Conservation (phyloP, 208 protist species). For the Crithidia sp. region DNA sequence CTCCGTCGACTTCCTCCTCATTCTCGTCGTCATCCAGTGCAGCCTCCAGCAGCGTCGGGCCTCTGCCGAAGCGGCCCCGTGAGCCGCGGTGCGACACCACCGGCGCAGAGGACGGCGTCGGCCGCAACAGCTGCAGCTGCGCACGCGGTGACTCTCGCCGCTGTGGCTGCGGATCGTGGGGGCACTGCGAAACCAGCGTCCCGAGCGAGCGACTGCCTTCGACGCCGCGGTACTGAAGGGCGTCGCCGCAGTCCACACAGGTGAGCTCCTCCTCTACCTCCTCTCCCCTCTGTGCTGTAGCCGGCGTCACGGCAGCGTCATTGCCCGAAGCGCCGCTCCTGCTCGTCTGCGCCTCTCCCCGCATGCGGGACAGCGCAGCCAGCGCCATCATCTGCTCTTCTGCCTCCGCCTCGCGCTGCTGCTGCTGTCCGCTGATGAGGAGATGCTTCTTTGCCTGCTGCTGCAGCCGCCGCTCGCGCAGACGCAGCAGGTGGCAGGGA, state of each 20-base stretch:
- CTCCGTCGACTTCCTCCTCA: background rate
- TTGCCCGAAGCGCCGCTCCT: too few relatives aligned
- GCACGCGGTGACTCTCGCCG: background rate
- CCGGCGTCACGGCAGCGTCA: too few relatives aligned
- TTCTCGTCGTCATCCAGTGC: slow-evolving; percentile 12
- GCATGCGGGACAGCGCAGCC: slow-evolving; percentile 4
- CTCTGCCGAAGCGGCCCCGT: slow-evolving; percentile 7
- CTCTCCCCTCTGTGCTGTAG: background rate
- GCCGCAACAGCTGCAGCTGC: background rate
- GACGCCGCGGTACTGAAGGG: background rate
- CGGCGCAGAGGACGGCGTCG: slow-evolving; percentile 20
- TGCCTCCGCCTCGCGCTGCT: background rate
- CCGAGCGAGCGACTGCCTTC: background rate
- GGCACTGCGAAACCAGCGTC: background rate
- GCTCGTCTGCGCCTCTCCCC: background rate
- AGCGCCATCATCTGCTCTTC: slow-evolving; percentile 12
- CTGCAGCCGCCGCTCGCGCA: slow-evolving; percentile 27
- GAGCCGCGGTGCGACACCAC: slow-evolving; percentile 9
- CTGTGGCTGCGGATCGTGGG: background rate
- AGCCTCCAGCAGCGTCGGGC: slow-evolving; percentile 10
- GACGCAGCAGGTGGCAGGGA: slow-evolving; percentile 24
- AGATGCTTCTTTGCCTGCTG: slow-evolving; percentile 5
- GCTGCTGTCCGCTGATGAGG: slow-evolving; percentile 18
- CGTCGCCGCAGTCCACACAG: background rate
- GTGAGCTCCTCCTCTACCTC: background rate